These are phyloP conservation scores for Populus deltoides DNA, from an alignment of 345 rosid species.

Conservation along the genomic window DNA sequence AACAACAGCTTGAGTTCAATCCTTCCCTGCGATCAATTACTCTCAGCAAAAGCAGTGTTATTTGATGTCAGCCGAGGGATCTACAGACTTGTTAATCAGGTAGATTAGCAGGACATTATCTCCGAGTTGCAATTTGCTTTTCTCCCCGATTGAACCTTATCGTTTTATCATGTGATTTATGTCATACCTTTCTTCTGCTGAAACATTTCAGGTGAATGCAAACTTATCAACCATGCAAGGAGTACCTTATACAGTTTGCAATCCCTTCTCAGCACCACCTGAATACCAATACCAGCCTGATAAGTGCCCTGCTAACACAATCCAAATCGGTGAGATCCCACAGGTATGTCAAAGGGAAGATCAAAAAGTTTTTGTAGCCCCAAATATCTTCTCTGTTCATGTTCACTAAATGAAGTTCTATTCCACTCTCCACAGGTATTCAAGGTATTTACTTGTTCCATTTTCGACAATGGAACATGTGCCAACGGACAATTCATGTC, in stretches of 20 bases:
- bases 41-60: conserved; percentile 42
- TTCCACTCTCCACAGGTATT: conserved; percentile 24
- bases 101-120: not conserved
- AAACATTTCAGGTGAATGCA: conserved; percentile 47
- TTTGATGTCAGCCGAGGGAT: conserved; percentile 48
- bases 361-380: not conserved
- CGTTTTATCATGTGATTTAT: not conserved
- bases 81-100: conserved; percentile 49
- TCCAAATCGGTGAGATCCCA: conserved; percentile 53
- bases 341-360: conserved; percentile 27
- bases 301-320: conserved; percentile 48
- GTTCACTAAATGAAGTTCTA: not conserved
- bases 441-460: conserved; percentile 42
- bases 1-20: conserved; percentile 64
- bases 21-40: conserved; percentile 62
- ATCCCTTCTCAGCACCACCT: conserved; percentile 69
- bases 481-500: conserved; percentile 40
- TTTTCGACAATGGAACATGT: conserved; percentile 40
- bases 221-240: conserved; percentile 42
- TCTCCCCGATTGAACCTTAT: not conserved
- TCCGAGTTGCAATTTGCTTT: not conserved
- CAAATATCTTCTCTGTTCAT: not conserved
- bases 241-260: conserved; percentile 42
- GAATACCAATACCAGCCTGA: conserved; percentile 41
- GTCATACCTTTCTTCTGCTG: not conserved